Evolutionary conservation across 306 rosid genomes (phyloP).

Genomic region (Vicia sativa): DNA sequence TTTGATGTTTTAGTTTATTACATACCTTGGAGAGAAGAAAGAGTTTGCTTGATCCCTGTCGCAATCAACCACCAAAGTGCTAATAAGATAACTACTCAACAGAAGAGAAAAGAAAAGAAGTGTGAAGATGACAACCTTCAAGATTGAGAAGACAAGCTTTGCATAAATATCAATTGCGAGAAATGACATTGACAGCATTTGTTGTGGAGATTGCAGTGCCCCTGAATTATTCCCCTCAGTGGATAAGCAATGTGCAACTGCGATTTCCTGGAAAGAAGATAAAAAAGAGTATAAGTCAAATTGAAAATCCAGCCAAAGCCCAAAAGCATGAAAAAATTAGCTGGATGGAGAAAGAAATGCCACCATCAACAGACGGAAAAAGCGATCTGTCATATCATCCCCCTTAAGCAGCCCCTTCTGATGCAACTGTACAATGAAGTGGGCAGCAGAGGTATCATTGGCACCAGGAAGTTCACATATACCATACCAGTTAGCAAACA

Average conservation of each 20-base stretch:
- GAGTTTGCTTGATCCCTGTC: slow-evolving; percentile 79
- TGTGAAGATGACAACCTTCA: slow-evolving; percentile 60
- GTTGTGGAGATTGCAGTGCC: slow-evolving; percentile 72
- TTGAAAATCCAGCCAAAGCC: slow-evolving; percentile 15
- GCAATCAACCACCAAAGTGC: slow-evolving; percentile 36
- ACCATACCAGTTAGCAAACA: slow-evolving; percentile 85
- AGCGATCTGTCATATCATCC: slow-evolving; percentile 85
- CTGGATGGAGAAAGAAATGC: slow-evolving; percentile 33
- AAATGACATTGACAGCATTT: slow-evolving; percentile 67
- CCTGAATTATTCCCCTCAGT: slow-evolving; percentile 73
- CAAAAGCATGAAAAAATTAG: not conserved
- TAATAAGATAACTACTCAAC: slow-evolving; percentile 17
- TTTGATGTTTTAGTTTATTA: slow-evolving; percentile 6
- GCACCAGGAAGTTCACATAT: slow-evolving; percentile 87
- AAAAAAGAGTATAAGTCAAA: not conserved
- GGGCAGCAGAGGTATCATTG: slow-evolving; percentile 64
- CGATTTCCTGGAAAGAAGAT: slow-evolving; percentile 59
- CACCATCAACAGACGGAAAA: slow-evolving; percentile 78
- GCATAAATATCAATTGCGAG: slow-evolving; percentile 88
- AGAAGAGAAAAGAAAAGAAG: not conserved
- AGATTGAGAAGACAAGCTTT: slow-evolving; percentile 74
- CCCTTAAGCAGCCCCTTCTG: slow-evolving; percentile 87
- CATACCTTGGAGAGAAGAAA: slow-evolving; percentile 79
- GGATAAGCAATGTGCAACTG: slow-evolving; percentile 81
- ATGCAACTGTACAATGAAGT: slow-evolving; percentile 72